Percentiles rank a stretch among this genome's conserved stretches.
These are phyloP conservation scores for Melampsora americana DNA, from an alignment of 1,284 basidiomycete genomes.

Conservation along the genomic window DNA sequence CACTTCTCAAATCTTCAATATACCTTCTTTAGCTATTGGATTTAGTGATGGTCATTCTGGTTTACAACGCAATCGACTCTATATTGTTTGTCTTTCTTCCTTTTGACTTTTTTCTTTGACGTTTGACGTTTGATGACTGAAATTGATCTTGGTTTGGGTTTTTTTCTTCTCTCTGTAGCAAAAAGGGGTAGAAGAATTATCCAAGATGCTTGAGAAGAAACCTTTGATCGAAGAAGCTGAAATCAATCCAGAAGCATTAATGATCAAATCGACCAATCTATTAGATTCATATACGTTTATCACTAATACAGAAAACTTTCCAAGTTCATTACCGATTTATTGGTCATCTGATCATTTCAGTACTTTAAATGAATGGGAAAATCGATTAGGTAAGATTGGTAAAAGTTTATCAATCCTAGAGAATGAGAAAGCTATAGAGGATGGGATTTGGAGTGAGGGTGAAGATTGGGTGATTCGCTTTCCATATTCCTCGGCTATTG, in stretches of 20 bases:
- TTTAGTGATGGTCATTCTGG: constrained; percentile 41
- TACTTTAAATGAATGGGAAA: constrained; percentile 15
- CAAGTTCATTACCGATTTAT: constrained; percentile 47
- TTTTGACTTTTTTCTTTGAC: not conserved
- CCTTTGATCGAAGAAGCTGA: constrained; percentile 45
- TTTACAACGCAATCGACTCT: constrained; percentile 28
- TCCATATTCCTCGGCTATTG: constrained; percentile 48
- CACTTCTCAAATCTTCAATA: constrained; percentile 5
- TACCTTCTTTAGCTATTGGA: constrained; percentile 21
- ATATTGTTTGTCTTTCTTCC: constrained; percentile 31
- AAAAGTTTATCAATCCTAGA: constrained; percentile 40
- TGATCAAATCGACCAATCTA: constrained; percentile 26
- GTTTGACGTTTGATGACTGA: no score
- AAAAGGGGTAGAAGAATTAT: constrained; percentile 40
- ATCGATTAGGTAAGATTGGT: constrained; percentile 46
- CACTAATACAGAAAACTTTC: constrained; percentile 48
- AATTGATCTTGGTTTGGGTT: not conserved
- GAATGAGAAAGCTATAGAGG: constrained; percentile 2
- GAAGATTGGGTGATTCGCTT: constrained; percentile 47
- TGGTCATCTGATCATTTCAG: constrained; percentile 38
- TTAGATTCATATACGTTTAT: constrained; percentile 46
- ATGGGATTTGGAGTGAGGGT: constrained; percentile 45
- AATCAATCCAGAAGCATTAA: not conserved
- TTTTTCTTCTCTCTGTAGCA: constrained; percentile 23
- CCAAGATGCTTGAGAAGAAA: constrained; percentile 28